Conservation (phyloP, 2,329 filamentous ascomycete species). For the Blastomyces percursus region DNA sequence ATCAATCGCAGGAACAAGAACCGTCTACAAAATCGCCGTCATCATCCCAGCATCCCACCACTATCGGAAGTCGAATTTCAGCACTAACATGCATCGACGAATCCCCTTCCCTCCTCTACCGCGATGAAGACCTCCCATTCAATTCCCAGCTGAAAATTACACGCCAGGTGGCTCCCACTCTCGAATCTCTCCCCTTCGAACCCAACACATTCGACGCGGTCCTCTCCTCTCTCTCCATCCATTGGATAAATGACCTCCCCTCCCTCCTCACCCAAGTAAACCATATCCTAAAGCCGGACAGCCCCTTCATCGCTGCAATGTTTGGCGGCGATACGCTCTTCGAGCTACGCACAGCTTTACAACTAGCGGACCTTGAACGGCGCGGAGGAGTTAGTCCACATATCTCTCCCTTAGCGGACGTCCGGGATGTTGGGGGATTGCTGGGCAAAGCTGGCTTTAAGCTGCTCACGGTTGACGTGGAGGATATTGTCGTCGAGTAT, state of each 20-base stretch:
- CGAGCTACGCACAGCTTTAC: constrained; percentile 83
- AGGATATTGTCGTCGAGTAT: constrained; percentile 93
- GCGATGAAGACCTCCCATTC: constrained; percentile 57
- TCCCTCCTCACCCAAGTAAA: constrained; percentile 77
- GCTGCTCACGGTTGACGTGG: constrained; percentile 90
- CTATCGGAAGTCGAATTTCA: constrained; percentile 59
- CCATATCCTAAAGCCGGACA: constrained; percentile 74
- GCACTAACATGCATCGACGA: constrained; percentile 73
- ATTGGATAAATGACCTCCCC: constrained; percentile 97
- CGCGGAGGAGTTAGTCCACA: constrained; percentile 85
- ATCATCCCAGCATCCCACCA: constrained; percentile 29
- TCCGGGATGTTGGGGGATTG: constrained; percentile 79
- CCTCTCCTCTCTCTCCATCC: constrained; percentile 75
- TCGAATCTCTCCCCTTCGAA: constrained; percentile 63
- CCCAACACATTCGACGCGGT: constrained; percentile 77
- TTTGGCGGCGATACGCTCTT: constrained; percentile 89
- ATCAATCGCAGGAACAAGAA: constrained; percentile 3
- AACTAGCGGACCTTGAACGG: constrained; percentile 82
- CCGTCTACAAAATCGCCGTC: neutral
- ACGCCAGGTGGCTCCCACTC: constrained; percentile 56
- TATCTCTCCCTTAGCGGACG: constrained; percentile 83
- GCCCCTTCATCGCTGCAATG: constrained; percentile 91
- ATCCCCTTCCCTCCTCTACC: constrained; percentile 64
- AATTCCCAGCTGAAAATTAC: constrained; percentile 62
- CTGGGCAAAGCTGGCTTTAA: constrained; percentile 84